Base-by-base conservation (phyloP, 768 basidiomycete genomes). In the Suillus weaverae region DNA sequence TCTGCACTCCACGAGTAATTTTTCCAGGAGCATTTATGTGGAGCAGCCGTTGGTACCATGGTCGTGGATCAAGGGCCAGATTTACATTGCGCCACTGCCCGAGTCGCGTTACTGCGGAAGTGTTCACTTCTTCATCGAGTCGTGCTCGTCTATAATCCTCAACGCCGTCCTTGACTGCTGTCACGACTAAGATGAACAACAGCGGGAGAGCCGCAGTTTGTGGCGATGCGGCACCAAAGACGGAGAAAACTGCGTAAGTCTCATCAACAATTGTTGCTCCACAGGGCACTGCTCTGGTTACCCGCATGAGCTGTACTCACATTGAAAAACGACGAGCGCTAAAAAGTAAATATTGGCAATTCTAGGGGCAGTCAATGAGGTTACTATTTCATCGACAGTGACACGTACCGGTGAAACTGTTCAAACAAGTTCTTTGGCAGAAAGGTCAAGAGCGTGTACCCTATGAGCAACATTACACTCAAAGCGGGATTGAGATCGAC, bases 331-430 rank as follows among this genome's bases (percentile, higher is more conserved):
- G 68, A 94, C 91, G n/a, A 91, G 81, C 2, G 83, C 83, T 57
- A 96, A 77, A 81, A 97, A 99, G 80, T 94, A 99, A 54, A 99
- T 78, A 77, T 99, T 99, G 64, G 95, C 95, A 59, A 94, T 87
- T 44, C 91, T 91, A 71, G 48, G 36, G 44, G 36, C 35, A 55
- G 63, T 55, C 48, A 70, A 53, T 11, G 7, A 20, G 2, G 44
- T 16, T 26, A 14, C 30, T 22, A 0, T 14, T n/a, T 46, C 18
- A 53, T 33, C 11, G 9, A 54, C 7, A 22, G 16, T 22, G 13
- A 59, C 36, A 71, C 85, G 68, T 66, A 90, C 89, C 96, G 85
- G 66, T 93, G 84, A 74, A 99, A 99, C 73, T 99, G 97, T 77
- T 98, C 95, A 69, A 88, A 93, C 68, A 99, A 77, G 74, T 98